Base-by-base conservation (phyloP, 306 rosid genomes). In the Arachis hypogaea region DNA sequence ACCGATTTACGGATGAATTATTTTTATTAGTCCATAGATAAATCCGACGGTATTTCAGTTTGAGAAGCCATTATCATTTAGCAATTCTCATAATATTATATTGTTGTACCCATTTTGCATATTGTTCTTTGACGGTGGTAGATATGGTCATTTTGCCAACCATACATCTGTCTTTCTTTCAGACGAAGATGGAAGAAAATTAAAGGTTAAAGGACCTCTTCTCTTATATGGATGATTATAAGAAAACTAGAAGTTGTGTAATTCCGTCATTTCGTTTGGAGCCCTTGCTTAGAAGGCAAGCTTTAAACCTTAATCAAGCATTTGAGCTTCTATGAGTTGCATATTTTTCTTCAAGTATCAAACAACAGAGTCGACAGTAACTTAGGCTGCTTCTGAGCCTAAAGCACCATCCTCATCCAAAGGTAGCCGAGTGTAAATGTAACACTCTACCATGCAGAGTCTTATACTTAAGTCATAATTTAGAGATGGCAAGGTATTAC, bases 211-310 rank as follows among this genome's bases (percentile, higher is more conserved):
- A 16, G 16, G 16, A 16, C 16, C 16, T 16, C 16, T 16, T 16
- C 16, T 16, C 16, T 16, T 16, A 16, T 16, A 16, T 16, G 16
- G 16, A 16, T 16, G 16, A 16, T 16, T 16, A 16, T 16, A 16
- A 16, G 16, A 16, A 16, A 16, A 16, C 16, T 16, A 16, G 16
- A 16, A 16, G 16, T 16, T 16, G 73, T 76, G 92, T 85, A 74
- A 77, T 94, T 86, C 91, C 88, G 9, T 88, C 99, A 54, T 92
- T 88, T 81, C 90, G 97, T 65, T 78, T 92, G 78, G 96, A 92
- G 79, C 88, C 93, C 49, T 85, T 94, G 73, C 86, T 94, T 69
- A 82, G 95, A 76, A 74, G 93, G 66, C 79, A 96, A 78, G 86
- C 86, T 72, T 88, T 96, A 11, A 87, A 85, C 78, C 73, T 85